These are phyloP conservation scores for Yarrowia galli DNA, from an alignment of 1,139 yeast genomes.

Conservation along the genomic window DNA sequence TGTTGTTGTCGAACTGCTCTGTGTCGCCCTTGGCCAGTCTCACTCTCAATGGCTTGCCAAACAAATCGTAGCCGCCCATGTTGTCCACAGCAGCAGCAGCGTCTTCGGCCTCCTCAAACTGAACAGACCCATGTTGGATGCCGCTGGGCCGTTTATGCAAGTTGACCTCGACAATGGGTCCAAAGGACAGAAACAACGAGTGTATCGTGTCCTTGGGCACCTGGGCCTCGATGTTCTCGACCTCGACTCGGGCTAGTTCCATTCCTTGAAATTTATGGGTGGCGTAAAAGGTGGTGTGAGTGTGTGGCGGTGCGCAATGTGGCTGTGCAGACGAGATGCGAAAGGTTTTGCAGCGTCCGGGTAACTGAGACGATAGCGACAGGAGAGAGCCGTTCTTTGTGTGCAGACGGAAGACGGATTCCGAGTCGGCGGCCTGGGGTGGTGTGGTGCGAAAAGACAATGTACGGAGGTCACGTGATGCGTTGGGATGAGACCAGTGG, in stretches of 20 bases:
- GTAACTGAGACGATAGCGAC: not conserved
- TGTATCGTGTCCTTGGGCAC: constrained; percentile 44
- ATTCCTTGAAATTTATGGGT: constrained; percentile 4
- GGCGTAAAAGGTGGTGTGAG: not conserved
- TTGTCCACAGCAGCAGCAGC: constrained; percentile 52
- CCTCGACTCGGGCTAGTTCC: constrained; percentile 25
- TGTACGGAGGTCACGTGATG: constrained; percentile 3
- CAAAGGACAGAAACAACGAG: constrained; percentile 51
- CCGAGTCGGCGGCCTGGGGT: not conserved
- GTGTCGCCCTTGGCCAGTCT: constrained; percentile 42
- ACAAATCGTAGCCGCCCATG: constrained; percentile 50
- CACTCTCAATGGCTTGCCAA: constrained; percentile 48
- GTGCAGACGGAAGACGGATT: not conserved
- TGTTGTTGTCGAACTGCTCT: constrained; percentile 39
- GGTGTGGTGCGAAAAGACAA: constrained; percentile 12
- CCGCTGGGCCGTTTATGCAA: constrained; percentile 41
- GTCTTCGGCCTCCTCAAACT: constrained; percentile 48
- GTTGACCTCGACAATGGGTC: constrained; percentile 49
- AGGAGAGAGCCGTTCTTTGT: not conserved
- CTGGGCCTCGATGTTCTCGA: constrained; percentile 43
- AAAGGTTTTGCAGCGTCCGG: constrained; percentile 7
- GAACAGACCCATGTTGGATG: constrained; percentile 46
- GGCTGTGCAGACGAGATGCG: constrained; percentile 23
- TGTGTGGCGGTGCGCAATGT: constrained; percentile 32
- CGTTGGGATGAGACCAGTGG: not conserved